A percentile compares a stretch with the other conserved stretches of the same genome.
These are phyloP conservation scores for Areca catechu DNA, from an alignment of 176 grass and related monocot genomes.

Conservation along the genomic window DNA sequence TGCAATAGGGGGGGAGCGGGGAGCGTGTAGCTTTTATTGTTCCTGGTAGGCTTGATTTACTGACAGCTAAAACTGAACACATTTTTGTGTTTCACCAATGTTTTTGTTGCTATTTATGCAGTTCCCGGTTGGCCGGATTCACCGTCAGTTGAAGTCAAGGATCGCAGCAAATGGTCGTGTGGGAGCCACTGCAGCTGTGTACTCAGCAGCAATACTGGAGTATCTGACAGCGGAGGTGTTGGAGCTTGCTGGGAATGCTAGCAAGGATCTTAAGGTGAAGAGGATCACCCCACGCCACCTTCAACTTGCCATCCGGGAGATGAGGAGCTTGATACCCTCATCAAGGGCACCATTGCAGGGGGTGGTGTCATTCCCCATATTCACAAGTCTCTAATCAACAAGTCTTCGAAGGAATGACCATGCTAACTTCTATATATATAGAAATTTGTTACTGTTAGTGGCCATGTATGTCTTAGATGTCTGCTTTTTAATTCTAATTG, in stretches of 20 bases:
- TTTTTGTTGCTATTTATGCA: conserved; percentile 14
- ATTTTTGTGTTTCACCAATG: too few relatives aligned
- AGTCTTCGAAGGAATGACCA: conserved; percentile 62
- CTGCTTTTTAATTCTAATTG: too few relatives aligned
- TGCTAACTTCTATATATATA: background rate
- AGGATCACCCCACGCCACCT: conserved; percentile 64
- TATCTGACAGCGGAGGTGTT: conserved; percentile 51
- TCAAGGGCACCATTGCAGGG: conserved; percentile 67
- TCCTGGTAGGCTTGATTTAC: too few relatives aligned
- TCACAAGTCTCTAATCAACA: conserved; percentile 74
- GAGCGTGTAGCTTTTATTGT: too few relatives aligned
- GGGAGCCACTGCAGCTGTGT: conserved; percentile 56
- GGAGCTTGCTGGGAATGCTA: conserved; percentile 56
- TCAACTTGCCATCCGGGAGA: conserved; percentile 64
- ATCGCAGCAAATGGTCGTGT: conserved; percentile 57
- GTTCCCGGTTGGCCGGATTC: conserved; percentile 65
- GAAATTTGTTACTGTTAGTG: too few relatives aligned
- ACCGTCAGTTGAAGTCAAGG: conserved; percentile 52
- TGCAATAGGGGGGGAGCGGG: too few relatives aligned
- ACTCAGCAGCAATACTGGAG: conserved; percentile 62
- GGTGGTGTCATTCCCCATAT: conserved; percentile 70
- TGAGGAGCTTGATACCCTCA: conserved; percentile 60
- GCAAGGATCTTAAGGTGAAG: conserved; percentile 72
- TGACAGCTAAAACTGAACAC: too few relatives aligned
- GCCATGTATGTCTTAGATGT: too few relatives aligned